These are phyloP conservation scores for Solanum chiquidenum DNA, from an alignment of 257 asterid genomes.

Conservation along the genomic window DNA sequence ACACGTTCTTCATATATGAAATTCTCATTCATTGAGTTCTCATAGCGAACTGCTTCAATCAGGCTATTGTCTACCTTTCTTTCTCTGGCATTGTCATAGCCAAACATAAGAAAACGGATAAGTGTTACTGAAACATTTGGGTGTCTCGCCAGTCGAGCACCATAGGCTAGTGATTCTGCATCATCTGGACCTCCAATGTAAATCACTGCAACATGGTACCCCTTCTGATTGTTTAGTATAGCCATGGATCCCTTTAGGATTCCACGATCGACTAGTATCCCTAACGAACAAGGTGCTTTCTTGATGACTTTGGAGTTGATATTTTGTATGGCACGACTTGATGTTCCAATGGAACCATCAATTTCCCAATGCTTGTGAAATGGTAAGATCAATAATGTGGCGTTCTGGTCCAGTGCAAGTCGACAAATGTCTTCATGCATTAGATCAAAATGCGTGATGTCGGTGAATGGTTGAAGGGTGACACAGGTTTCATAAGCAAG, in stretches of 20 bases:
- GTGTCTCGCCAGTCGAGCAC: conserved; percentile 51
- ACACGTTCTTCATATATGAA: conserved; percentile 61
- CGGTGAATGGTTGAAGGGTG: conserved; percentile 40
- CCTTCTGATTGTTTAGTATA: conserved; percentile 31
- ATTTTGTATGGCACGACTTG: conserved; percentile 32
- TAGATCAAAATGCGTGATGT: conserved; percentile 35
- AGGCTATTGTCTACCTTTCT: conserved; percentile 42
- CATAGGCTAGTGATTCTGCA: conserved; percentile 62
- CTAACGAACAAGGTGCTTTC: conserved; percentile 60
- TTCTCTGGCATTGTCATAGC: conserved; percentile 49
- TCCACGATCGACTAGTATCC: conserved; percentile 57
- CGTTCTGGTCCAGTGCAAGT: conserved; percentile 42
- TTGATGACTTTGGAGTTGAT: conserved; percentile 51
- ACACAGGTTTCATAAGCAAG: conserved; percentile 41
- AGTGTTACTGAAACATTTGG: conserved; percentile 42
- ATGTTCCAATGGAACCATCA: conserved; percentile 55
- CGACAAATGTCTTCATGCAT: conserved; percentile 61
- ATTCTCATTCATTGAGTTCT: conserved; percentile 37
- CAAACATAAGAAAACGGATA: conserved; percentile 51
- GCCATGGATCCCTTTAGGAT: conserved; percentile 32
- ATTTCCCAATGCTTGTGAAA: conserved; percentile 76
- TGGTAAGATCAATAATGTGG: conserved; percentile 48
- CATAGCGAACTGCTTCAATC: conserved; percentile 51
- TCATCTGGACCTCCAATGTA: conserved; percentile 76
- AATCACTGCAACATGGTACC: conserved; percentile 44